phyloP scores from a whole-genome alignment of 192 early-diverging fungal species.

The Chytriomyces confervae region DNA sequence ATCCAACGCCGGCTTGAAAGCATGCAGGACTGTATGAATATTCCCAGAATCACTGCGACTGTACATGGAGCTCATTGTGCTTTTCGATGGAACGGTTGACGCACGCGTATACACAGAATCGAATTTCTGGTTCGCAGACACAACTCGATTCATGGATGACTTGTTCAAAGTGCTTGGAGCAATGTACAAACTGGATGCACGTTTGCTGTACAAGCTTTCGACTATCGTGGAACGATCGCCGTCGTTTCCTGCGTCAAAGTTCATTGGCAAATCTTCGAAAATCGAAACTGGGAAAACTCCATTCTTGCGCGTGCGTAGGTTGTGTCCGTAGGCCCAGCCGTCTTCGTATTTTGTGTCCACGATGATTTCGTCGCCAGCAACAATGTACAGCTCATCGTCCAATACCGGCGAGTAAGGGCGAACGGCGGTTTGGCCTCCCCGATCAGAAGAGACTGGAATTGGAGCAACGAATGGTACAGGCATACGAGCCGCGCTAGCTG shows the following conservation, averaged over 20 bases:
- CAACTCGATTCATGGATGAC: not conserved
- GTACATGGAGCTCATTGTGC: not conserved
- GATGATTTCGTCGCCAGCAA: slow-evolving; percentile 48
- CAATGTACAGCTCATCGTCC: not conserved
- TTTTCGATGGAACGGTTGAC: no score
- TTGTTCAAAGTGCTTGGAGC: not conserved
- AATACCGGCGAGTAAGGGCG: not conserved
- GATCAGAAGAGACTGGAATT: no score
- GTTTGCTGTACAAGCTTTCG: not conserved
- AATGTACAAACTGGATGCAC: not conserved
- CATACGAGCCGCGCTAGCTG: no score
- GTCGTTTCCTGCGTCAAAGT: not conserved
- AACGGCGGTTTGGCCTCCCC: no score
- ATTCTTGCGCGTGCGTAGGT: slow-evolving; percentile 53
- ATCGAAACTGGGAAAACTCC: slow-evolving; percentile 57
- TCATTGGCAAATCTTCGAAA: slow-evolving; percentile 14
- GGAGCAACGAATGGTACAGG: no score
- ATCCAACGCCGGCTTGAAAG: not conserved
- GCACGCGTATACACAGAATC: not conserved
- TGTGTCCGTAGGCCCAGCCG: slow-evolving; percentile 62
- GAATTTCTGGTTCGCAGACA: not conserved
- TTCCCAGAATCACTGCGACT: not conserved
- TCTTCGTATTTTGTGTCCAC: slow-evolving; percentile 57
- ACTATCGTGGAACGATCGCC: not conserved
- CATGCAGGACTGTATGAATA: not conserved